Evolutionary conservation across 176 grass and related monocot species (phyloP).

Genomic region (Pharus latifolius): DNA sequence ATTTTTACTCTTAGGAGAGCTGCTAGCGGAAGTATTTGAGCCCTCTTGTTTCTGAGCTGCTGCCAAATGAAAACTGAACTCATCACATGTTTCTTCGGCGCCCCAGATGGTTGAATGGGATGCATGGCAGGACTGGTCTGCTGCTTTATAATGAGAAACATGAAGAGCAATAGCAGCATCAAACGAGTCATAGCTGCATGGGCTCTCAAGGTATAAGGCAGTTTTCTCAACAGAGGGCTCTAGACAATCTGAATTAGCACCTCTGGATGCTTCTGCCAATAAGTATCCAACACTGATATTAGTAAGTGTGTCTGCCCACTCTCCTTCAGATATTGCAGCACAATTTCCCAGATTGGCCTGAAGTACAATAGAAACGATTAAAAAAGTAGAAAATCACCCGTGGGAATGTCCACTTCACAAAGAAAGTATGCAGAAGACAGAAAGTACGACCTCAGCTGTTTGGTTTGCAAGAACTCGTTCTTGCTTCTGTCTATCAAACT

Average conservation of each 20-base stretch:
- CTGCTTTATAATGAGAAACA: conserved; percentile 44
- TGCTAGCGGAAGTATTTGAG: conserved; percentile 32
- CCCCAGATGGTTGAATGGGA: conserved; percentile 50
- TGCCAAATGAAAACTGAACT: conserved; percentile 52
- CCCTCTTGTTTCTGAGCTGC: conserved; percentile 26
- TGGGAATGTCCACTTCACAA: conserved; percentile 3
- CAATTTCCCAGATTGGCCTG: conserved; percentile 28
- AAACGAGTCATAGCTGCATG: conserved; percentile 82
- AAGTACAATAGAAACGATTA: conserved; percentile 19
- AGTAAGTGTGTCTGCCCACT: conserved; percentile 91
- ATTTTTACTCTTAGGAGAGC: conserved; percentile 15
- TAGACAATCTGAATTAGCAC: conserved; percentile 36
- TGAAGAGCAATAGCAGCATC: conserved; percentile 93
- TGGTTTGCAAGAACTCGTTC: conserved; percentile 35
- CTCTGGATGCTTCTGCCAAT: conserved; percentile 82
- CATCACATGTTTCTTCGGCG: conserved; percentile 92
- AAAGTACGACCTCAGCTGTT: conserved; percentile 40
- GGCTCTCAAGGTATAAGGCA: conserved; percentile 28
- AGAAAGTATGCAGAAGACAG: conserved; percentile 4
- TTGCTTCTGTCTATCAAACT: conserved; percentile 23
- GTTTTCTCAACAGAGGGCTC: conserved; percentile 32
- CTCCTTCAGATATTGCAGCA: conserved; percentile 42
- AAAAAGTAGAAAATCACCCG: conserved; percentile 2
- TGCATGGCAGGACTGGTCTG: conserved; percentile 7
- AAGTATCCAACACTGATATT: conserved; percentile 88